Conservation (phyloP, 2,329 filamentous ascomycete genomes). For the Colletotrichum tropicale region DNA sequence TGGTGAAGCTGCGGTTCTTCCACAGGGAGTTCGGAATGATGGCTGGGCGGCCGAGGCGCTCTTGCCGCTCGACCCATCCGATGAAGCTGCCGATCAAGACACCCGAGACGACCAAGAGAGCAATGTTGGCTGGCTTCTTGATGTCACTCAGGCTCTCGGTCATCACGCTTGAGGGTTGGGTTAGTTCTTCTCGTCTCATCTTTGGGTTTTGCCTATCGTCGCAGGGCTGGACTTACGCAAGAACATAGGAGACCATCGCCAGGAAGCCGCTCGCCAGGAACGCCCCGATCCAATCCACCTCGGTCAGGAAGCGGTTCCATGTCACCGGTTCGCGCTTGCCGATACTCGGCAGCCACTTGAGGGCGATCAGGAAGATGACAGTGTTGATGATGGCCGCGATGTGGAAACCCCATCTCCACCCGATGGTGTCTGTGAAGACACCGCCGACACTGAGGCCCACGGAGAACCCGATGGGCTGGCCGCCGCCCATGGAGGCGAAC, state of each 20-base stretch:
- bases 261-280: conserved; percentile 1
- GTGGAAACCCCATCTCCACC: conserved; percentile 18
- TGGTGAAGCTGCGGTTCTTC: conserved; percentile 56
- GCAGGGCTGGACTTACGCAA: conserved; percentile 39
- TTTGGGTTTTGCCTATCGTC: neutral
- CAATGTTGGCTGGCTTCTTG: conserved; percentile 42
- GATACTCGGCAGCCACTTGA: conserved; percentile 47
- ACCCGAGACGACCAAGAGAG: conserved; percentile 45
- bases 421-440: conserved; percentile 16
- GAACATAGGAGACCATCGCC: conserved; percentile 13
- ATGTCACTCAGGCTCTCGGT: conserved; percentile 31
- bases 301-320: conserved; percentile 14
- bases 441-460: conserved; percentile 16
- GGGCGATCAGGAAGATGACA: conserved; percentile 41
- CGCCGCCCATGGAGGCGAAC: conserved; percentile 26
- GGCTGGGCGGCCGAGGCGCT: conserved; percentile 50
- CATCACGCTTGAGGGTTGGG: neutral
- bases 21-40: conserved; percentile 64
- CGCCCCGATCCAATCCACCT: conserved; percentile 18
- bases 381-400: conserved; percentile 33
- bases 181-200: neutral
- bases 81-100: conserved; percentile 52
- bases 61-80: conserved; percentile 58
- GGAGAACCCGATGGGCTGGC: conserved; percentile 19
- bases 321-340: conserved; percentile 41